Percentiles rank a stretch among this genome's conserved stretches.
Evolutionary conservation across 495 filamentous ascomycete species (phyloP).

Genomic region (Neurospora sp.): DNA sequence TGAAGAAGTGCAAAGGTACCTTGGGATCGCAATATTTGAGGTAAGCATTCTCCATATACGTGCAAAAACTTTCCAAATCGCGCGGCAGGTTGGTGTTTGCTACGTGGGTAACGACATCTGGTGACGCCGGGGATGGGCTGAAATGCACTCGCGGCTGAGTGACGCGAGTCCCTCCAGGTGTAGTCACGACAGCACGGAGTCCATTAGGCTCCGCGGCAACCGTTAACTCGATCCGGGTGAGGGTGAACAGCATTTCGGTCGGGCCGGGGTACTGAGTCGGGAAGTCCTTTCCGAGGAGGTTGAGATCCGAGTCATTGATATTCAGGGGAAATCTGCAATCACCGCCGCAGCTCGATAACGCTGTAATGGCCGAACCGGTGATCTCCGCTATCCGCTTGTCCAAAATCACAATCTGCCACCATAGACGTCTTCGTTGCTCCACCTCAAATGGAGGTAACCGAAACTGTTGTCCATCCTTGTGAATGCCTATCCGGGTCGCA

Average conservation of each 20-base stretch:
- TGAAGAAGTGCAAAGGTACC: constrained; percentile 49
- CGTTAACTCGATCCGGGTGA: constrained; percentile 39
- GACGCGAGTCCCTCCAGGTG: constrained; percentile 8
- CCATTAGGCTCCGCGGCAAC: constrained; percentile 34
- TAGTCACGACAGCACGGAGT: constrained; percentile 12
- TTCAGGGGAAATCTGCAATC: constrained; percentile 44
- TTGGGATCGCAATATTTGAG: constrained; percentile 50
- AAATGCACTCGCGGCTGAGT: constrained; percentile 27
- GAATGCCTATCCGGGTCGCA: constrained; percentile 56
- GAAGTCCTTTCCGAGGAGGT: constrained; percentile 34
- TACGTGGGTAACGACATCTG: constrained; percentile 35
- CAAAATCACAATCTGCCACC: constrained; percentile 61
- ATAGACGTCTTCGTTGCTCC: constrained; percentile 57
- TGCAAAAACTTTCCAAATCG: constrained; percentile 45
- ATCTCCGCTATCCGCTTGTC: constrained; percentile 56
- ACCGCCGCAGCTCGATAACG: constrained; percentile 33
- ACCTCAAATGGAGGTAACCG: constrained; percentile 56
- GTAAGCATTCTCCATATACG: constrained; percentile 49
- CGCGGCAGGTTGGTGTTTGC: constrained; percentile 35
- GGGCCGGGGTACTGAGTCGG: constrained; percentile 32
- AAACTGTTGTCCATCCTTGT: constrained; percentile 53
- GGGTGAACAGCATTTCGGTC: constrained; percentile 43
- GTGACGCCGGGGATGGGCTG: constrained; percentile 20
- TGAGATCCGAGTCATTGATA: constrained; percentile 47
- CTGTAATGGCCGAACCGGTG: constrained; percentile 53